Conservation (phyloP, 257 asterid species). For the Fraxinus cuspidata region DNA sequence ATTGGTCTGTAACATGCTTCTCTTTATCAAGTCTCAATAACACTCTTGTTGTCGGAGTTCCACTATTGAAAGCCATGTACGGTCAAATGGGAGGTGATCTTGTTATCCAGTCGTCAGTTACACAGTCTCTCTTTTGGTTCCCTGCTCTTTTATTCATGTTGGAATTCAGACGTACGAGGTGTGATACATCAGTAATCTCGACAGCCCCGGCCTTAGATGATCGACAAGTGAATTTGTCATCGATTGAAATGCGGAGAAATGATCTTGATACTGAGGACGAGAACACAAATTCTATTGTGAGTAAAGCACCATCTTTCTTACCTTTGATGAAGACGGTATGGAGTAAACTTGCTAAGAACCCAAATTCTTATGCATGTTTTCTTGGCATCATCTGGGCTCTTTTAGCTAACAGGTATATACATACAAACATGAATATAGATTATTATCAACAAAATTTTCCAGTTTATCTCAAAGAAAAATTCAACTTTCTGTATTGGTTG, state of each 20-base stretch:
- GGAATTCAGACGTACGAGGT: slow-evolving; percentile 43
- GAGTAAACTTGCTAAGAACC: slow-evolving; percentile 55
- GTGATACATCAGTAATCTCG: not conserved
- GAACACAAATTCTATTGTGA: not conserved
- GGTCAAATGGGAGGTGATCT: slow-evolving; percentile 54
- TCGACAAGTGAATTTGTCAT: not conserved
- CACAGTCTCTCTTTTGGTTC: slow-evolving; percentile 65
- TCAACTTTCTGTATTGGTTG: not conserved
- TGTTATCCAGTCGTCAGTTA: slow-evolving; percentile 63
- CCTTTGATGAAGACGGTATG: slow-evolving; percentile 45
- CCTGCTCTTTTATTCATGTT: slow-evolving; percentile 47
- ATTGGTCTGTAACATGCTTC: slow-evolving; percentile 69
- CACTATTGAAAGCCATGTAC: slow-evolving; percentile 70
- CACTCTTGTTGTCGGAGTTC: slow-evolving; percentile 72
- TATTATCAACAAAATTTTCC: not conserved
- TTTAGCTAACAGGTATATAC: slow-evolving; percentile 45
- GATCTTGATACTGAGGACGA: not conserved
- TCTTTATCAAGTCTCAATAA: slow-evolving; percentile 56
- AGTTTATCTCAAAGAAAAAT: not conserved
- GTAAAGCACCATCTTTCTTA: slow-evolving; percentile 15
- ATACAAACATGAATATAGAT: not conserved
- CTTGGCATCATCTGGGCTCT: slow-evolving; percentile 76
- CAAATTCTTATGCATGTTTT: slow-evolving; percentile 65
- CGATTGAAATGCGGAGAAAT: slow-evolving; percentile 15
- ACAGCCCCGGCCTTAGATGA: not conserved